phyloP scores from a whole-genome alignment of 2,329 filamentous ascomycete species.

The Penicillium sp. region DNA sequence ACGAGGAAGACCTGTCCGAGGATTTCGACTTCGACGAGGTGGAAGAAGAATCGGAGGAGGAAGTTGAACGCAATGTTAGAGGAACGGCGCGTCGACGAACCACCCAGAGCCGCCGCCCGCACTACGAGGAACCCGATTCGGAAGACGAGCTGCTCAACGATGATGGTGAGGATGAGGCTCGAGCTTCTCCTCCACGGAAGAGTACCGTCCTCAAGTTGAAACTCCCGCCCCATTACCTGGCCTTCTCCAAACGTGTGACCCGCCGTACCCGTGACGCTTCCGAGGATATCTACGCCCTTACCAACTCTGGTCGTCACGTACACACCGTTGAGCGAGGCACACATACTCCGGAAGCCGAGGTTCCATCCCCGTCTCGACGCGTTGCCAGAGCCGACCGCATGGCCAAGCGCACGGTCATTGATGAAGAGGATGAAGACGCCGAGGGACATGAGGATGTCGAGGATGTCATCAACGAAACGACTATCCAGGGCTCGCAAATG shows the following conservation, averaged over 20 bases:
- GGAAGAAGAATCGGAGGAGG: constrained; percentile 35
- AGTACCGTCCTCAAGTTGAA: constrained; percentile 27
- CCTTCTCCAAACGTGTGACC: constrained; percentile 45
- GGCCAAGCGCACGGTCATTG: constrained; percentile 34
- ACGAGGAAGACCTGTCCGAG: constrained; percentile 33
- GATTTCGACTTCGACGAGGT: constrained; percentile 40
- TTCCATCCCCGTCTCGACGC: constrained; percentile 16
- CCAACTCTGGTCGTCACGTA: constrained; percentile 52
- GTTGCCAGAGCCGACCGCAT: constrained; percentile 30
- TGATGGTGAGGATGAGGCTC: constrained; percentile 16
- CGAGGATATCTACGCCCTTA: constrained; percentile 49
- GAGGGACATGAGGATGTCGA: constrained; percentile 20
- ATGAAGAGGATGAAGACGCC: constrained; percentile 21
- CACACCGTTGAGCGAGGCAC: constrained; percentile 48
- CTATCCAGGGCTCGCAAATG: constrained; percentile 33
- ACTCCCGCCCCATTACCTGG: constrained; percentile 20
- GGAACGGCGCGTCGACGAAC: constrained; percentile 49
- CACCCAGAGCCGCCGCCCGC: constrained; percentile 44
- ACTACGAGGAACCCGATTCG: constrained; percentile 48
- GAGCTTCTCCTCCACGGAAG: constrained; percentile 12
- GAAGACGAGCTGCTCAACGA: constrained; percentile 23
- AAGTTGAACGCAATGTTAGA: constrained; percentile 48
- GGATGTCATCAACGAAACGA: constrained; percentile 36
- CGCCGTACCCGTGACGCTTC: constrained; percentile 52
- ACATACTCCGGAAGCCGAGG: constrained; percentile 41